Conservation (phyloP, 495 filamentous ascomycete genomes). For the Delitschia confertaspora region DNA sequence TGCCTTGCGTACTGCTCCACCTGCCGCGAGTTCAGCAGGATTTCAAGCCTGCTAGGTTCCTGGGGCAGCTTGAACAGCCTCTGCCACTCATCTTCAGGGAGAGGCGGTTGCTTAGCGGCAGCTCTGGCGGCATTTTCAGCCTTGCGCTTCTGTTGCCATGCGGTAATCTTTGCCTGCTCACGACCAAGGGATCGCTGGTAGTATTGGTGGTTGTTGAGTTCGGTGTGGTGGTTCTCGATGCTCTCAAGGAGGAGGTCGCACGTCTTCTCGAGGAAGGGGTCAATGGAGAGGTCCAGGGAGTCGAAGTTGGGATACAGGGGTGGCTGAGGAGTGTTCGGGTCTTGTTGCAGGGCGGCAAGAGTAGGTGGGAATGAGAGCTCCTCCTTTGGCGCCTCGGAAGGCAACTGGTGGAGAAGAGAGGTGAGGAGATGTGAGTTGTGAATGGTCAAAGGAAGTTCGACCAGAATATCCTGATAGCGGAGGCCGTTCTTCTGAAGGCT, state of each 20-base stretch:
- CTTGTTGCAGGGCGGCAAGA: slow-evolving; percentile 60
- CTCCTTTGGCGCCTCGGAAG: slow-evolving; percentile 46
- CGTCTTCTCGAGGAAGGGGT: slow-evolving; percentile 98
- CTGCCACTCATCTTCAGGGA: slow-evolving; percentile 98
- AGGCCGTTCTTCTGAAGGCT: slow-evolving; percentile 87
- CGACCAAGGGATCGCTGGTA: slow-evolving; percentile 91
- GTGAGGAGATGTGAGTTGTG: slow-evolving; percentile 98
- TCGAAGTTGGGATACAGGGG: slow-evolving; percentile 82
- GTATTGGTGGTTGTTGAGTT: slow-evolving; percentile 98
- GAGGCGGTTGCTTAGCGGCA: slow-evolving; percentile 75
- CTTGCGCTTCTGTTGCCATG: slow-evolving; percentile 93
- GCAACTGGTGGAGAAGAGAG: slow-evolving; percentile 85
- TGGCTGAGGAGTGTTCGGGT: slow-evolving; percentile 40
- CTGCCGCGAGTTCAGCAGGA: slow-evolving; percentile 84
- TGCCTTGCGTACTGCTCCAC: slow-evolving; percentile 97
- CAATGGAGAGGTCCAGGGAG: slow-evolving; percentile 79
- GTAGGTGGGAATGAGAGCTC: slow-evolving; percentile 65
- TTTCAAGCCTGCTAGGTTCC: slow-evolving; percentile 87
- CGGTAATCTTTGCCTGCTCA: slow-evolving; percentile 90
- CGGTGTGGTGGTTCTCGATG: slow-evolving; percentile 95
- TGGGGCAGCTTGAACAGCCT: slow-evolving; percentile 92
- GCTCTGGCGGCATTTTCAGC: slow-evolving; percentile 79
- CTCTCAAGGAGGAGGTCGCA: slow-evolving; percentile 90
- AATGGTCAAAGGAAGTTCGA: slow-evolving; percentile 83
- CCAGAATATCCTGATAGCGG: slow-evolving; percentile 86